These are phyloP conservation scores for Myochromella boudieri DNA, from an alignment of 768 basidiomycete species.

Conservation along the genomic window DNA sequence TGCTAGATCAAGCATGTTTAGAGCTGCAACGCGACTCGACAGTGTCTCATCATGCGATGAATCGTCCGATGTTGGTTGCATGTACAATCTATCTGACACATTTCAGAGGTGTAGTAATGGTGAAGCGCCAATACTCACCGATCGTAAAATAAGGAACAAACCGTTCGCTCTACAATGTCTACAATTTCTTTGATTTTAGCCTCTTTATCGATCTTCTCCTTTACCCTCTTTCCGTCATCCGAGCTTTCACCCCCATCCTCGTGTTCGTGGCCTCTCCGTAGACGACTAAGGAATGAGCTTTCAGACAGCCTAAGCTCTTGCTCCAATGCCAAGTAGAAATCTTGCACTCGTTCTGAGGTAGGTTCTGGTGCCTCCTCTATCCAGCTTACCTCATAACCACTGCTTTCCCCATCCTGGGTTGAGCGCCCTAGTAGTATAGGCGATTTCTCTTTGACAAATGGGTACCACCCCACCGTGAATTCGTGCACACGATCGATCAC, in stretches of 20 bases:
- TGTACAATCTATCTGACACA: constrained; percentile 59
- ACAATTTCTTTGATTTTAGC: constrained; percentile 57
- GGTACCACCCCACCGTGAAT: constrained; percentile 54
- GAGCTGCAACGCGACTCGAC: constrained; percentile 83
- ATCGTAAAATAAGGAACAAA: constrained; percentile 83
- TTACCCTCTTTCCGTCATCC: constrained; percentile 30
- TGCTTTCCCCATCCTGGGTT: constrained; percentile 19
- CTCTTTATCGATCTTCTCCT: constrained; percentile 38
- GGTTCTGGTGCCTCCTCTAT: constrained; percentile 52
- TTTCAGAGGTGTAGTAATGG: background rate
- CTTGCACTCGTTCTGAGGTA: constrained; percentile 57
- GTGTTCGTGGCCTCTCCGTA: constrained; percentile 27
- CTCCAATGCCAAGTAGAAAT: constrained; percentile 67
- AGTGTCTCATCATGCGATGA: constrained; percentile 87
- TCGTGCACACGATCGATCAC: constrained; percentile 58
- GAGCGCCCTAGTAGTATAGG: constrained; percentile 3
- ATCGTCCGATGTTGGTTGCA: constrained; percentile 67
- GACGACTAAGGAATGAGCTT: constrained; percentile 30
- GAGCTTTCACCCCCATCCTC: constrained; percentile 33
- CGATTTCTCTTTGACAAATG: constrained; percentile 43
- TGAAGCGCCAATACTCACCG: constrained; percentile 42
- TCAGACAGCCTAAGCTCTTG: constrained; percentile 54
- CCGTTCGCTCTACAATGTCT: constrained; percentile 69
- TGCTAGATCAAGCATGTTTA: constrained; percentile 87
- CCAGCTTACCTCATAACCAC: constrained; percentile 40